Percentiles rank a stretch among this genome's conserved stretches.
These are phyloP conservation scores for Neurospora africana DNA, from an alignment of 495 filamentous ascomycete species.

Conservation along the genomic window DNA sequence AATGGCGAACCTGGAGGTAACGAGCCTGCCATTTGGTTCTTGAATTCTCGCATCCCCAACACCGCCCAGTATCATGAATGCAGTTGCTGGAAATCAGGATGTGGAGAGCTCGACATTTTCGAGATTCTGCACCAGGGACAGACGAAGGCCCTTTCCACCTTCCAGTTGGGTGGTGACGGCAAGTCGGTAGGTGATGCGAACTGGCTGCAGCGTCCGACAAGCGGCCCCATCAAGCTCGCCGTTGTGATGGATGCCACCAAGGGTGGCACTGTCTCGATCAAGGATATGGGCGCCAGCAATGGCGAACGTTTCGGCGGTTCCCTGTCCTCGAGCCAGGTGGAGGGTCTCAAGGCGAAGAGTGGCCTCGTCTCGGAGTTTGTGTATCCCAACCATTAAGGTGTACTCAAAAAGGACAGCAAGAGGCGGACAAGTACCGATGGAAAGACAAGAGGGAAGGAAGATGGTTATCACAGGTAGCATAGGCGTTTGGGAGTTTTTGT, in stretches of 20 bases:
- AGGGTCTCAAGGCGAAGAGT: neutral
- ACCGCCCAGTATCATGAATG: constrained; percentile 56
- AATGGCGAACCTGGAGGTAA: neutral
- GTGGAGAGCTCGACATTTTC: constrained; percentile 64
- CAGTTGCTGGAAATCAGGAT: constrained; percentile 54
- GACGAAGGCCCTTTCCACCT: constrained; percentile 43
- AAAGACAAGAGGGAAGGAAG: neutral
- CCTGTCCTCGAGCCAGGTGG: neutral
- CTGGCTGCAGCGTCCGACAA: constrained; percentile 51
- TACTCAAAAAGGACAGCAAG: neutral
- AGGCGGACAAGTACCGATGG: neutral
- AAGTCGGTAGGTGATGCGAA: constrained; percentile 44
- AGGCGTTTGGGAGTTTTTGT: neutral
- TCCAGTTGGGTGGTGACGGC: constrained; percentile 30
- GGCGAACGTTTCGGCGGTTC: neutral
- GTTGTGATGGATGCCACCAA: constrained; percentile 40
- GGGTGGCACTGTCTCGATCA: neutral
- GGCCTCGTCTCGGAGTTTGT: neutral
- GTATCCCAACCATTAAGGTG: neutral
- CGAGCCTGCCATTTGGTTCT: constrained; percentile 53
- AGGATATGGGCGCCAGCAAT: neutral
- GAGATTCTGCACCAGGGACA: constrained; percentile 48
- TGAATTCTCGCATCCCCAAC: constrained; percentile 58
- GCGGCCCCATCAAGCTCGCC: constrained; percentile 43
- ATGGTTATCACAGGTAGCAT: neutral